phyloP scores from a whole-genome alignment of 2,329 filamentous ascomycete genomes.

The Colletotrichum echinochloae region DNA sequence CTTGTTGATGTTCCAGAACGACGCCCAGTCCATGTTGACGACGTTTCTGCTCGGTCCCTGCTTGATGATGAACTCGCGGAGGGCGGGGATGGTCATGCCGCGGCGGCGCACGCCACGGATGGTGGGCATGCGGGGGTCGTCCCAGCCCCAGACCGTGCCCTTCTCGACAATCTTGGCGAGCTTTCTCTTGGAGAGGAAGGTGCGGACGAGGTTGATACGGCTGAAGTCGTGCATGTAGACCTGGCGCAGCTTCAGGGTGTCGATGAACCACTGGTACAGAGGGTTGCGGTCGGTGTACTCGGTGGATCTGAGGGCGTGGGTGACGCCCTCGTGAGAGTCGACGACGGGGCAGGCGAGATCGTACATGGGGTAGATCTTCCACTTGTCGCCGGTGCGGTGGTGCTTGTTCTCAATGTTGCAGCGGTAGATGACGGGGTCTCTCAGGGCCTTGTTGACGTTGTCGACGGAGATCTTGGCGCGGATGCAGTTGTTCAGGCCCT shows the following conservation, averaged over 20 bases:
- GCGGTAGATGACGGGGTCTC: conserved; percentile 97
- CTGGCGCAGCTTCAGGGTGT: conserved; percentile 77
- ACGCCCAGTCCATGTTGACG: conserved; percentile 85
- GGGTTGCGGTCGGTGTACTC: conserved; percentile 90
- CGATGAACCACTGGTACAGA: conserved; percentile 88
- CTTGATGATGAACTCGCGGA: conserved; percentile 86
- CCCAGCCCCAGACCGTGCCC: conserved; percentile 84
- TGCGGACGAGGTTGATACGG: conserved; percentile 85
- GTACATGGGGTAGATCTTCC: conserved; percentile 91
- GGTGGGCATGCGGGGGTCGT: conserved; percentile 88
- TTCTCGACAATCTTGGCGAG: conserved; percentile 84
- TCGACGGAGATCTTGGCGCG: conserved; percentile 93
- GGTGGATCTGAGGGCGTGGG: conserved; percentile 84
- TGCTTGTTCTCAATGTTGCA: conserved; percentile 79
- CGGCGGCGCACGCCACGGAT: conserved; percentile 82
- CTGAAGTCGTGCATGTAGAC: conserved; percentile 90
- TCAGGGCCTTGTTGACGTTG: conserved; percentile 93
- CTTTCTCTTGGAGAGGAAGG: conserved; percentile 88
- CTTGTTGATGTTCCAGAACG: conserved; percentile 81
- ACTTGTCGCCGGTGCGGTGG: conserved; percentile 81
- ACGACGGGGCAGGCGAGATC: conserved; percentile 88
- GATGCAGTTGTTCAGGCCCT: conserved; percentile 89
- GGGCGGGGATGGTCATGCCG: conserved; percentile 82
- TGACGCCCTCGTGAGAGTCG: conserved; percentile 84
- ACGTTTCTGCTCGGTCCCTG: conserved; percentile 88